phyloP scores from a whole-genome alignment of 306 rosid genomes.

The Luffa acutangula region DNA sequence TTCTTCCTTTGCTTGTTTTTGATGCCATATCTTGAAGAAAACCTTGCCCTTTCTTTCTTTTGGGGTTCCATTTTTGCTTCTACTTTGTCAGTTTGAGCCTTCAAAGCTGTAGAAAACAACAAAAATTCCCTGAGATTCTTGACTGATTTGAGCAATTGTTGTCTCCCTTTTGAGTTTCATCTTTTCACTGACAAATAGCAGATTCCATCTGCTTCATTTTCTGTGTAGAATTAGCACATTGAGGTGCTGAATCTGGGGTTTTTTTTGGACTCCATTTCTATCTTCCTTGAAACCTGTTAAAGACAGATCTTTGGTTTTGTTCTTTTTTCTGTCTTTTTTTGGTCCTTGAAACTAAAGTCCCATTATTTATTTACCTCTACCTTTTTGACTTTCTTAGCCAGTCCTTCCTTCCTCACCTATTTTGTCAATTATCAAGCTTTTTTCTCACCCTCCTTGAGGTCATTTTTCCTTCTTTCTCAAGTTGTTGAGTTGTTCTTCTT shows the following conservation, averaged over 20 bases:
- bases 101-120: constrained; percentile 18
- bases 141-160: neutral
- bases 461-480: neutral
- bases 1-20: neutral
- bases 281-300: constrained; percentile 24
- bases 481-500: neutral
- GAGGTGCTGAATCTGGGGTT: constrained; percentile 19
- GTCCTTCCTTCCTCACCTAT: neutral
- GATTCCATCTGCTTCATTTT: constrained; percentile 14
- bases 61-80: constrained; percentile 1
- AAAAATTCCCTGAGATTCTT: constrained; percentile 1
- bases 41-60: neutral
- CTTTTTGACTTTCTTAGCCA: constrained; percentile 20
- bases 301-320: constrained; percentile 15
- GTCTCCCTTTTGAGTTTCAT: constrained; percentile 25
- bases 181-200: constrained; percentile 14
- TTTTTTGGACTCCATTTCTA: constrained; percentile 10
- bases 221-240: constrained; percentile 1
- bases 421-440: neutral
- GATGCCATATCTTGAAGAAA: neutral
- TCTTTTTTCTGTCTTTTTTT: constrained; percentile 12
- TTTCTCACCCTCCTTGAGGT: neutral
- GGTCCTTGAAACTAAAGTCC: neutral
- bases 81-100: neutral
- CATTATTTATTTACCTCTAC: constrained; percentile 5